A percentile compares a stretch with the other conserved stretches of the same genome.
Evolutionary conservation across 106 monocot species (phyloP).

Genomic region (Dioscorea alata): DNA sequence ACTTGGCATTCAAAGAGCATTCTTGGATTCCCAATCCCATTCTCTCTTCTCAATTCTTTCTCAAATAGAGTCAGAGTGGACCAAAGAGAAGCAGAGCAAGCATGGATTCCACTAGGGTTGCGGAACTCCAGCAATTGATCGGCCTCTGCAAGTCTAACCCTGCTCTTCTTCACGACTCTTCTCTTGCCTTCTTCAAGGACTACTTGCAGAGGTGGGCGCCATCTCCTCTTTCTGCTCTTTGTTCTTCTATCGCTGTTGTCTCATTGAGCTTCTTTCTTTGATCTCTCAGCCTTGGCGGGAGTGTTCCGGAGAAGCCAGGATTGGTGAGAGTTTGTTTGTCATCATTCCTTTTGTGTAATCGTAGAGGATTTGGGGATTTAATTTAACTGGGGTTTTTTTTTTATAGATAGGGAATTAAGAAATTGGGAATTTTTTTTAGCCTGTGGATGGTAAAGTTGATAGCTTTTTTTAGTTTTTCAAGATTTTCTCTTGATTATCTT

Average conservation of each 20-base stretch:
- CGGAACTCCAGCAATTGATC: conserved; percentile 15
- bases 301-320: conserved; percentile 4
- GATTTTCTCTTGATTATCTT: not conserved
- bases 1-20: too few relatives aligned
- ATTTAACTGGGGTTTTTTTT: too few relatives aligned
- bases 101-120: conserved; percentile 1
- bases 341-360: not conserved
- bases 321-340: conserved; percentile 7
- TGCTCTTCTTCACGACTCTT: conserved; percentile 19
- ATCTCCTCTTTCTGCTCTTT: not conserved
- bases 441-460: too few relatives aligned
- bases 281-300: conserved; percentile 23
- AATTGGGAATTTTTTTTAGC: too few relatives aligned
- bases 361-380: too few relatives aligned
- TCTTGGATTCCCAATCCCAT: too few relatives aligned
- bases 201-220: conserved; percentile 10
- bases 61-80: conserved; percentile 2
- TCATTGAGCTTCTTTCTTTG: not conserved
- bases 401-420: not conserved
- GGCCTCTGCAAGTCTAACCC: conserved; percentile 16
- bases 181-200: conserved; percentile 21
- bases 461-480: not conserved
- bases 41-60: too few relatives aligned
- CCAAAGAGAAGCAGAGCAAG: not conserved
- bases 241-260: not conserved